These are phyloP conservation scores for Dunaliella primolecta DNA, from an alignment of 139 green algal species.

Conservation along the genomic window DNA sequence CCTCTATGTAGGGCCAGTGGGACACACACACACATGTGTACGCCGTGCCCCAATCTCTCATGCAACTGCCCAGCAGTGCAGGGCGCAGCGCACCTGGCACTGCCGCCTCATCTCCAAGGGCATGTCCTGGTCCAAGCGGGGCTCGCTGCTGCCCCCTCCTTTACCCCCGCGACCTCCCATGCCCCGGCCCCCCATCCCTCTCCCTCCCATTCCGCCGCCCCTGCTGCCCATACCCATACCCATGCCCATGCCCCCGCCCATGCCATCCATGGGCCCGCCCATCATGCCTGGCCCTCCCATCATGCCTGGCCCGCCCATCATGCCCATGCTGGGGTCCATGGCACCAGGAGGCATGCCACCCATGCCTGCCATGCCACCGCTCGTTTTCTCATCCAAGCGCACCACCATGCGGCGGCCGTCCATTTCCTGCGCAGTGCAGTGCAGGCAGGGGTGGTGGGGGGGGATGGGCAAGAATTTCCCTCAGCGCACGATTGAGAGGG, in stretches of 20 bases:
- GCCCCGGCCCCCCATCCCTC: conserved; percentile 29
- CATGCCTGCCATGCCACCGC: conserved; percentile 16
- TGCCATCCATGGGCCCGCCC: no score
- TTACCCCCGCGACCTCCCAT: conserved; percentile 33
- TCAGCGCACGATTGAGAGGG: no score
- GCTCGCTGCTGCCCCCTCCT: not conserved
- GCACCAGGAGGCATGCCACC: not conserved
- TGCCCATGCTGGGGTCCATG: conserved; percentile 22
- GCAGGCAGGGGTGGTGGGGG: no score
- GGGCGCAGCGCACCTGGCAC: conserved; percentile 10
- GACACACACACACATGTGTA: no score
- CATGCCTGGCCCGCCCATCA: conserved; percentile 34
- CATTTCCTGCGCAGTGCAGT: conserved; percentile 23
- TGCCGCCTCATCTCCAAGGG: conserved; percentile 6
- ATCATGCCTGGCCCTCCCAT: conserved; percentile 3
- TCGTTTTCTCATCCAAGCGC: conserved; percentile 53
- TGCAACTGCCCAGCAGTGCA: conserved; percentile 8
- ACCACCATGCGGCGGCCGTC: conserved; percentile 48
- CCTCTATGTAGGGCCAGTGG: no score
- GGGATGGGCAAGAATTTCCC: no score
- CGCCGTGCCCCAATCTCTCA: no score
- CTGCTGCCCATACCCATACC: no score
- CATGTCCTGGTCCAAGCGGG: conserved; percentile 24
- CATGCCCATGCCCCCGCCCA: no score
- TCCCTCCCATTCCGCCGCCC: conserved; percentile 30